Evolutionary conservation across 2,329 filamentous ascomycete genomes (phyloP), one percentile per base, ranked within the genome.

Genomic region (Cordyceps cicadae): DNA sequence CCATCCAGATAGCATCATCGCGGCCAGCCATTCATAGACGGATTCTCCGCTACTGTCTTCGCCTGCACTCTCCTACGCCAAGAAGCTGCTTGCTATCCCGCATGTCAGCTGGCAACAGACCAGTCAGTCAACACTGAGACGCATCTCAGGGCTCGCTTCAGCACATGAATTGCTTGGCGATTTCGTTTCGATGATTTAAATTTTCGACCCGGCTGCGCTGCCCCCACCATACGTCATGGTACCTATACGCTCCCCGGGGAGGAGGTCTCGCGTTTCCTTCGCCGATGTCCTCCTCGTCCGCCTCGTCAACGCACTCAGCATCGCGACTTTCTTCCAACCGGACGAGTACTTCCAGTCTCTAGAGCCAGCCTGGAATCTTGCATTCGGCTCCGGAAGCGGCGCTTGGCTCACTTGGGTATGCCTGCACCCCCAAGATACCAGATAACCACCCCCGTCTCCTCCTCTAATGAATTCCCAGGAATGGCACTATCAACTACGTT

Each of bases 341-440:
- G 94, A 99, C 77, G 94, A 99, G 74, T 97, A 90, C 78, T 99
- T 94, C 70, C 94, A 99, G 71, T 89, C 92, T 1, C 83, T 97
- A 50, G 94, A 99, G 76, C 93, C 94, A 58, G 94, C 94, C 66
- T 97, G 93, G 92, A 80, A 87, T 68, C 81, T 94, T 60, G 89
- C 89, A 3, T 97, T 96, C 79, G 92, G 92, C 24, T 70, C 78
- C 2, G 72, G 80, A 15, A 89, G 87, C 72, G 89, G 89, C 64
- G 90, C 93, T 32, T 99, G 93, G 90, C 81, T 97, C 69, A 99
- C 94, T 64, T 99, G 94, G 94, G 93, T 96, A 80, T 69, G 82
- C 77, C 3, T 11, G 5, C 4, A 1, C 61, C 48, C 7, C 59
- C 56, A 24, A 24, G 24, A 24, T 24, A 24, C 60, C 32, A 26